Evolutionary conservation across 2,329 filamentous ascomycete species (phyloP), one percentile per base, ranked within the genome.

Genomic region (Pseudogymnoascus sp.): DNA sequence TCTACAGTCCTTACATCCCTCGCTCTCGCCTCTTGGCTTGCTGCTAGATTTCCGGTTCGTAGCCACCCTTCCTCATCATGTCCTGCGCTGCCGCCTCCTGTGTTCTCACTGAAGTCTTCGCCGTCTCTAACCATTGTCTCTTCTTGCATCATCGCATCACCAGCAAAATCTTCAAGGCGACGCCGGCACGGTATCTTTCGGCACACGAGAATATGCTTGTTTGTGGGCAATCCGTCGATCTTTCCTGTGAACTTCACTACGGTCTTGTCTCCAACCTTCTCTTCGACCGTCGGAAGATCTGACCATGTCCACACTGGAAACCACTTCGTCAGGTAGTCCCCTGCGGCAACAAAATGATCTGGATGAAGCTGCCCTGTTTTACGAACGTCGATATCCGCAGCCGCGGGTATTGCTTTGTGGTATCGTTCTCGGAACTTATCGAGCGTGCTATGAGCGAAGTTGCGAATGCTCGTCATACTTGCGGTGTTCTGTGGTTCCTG

Each of bases 251-350:
- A 36, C 14, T 36, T 36, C 35, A 18, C 18, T 18, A 18, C 2
- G 18, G 35, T 14, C 35, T 36, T 36, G 11, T 36, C 9, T 3
- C 5, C 14, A 4, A 12, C 11, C 35, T 36, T 36, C 35, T 36
- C 3, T 12, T 4, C 14, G 12, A 11, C 35, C 35, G 4, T 14
- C 14, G 12, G 35, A 11, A 12, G 35, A 36, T 4, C 35, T 5
- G 3, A 36, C 94, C 94, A 99, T 58, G 90, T 89, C 94, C 94
- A 99, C 62, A 93, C 96, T 7, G 93, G 94, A 77, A 99, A 99
- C 79, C 97, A 97, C 86, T 95, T 96, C 71, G 96, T 92, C 37
- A 99, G 86, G 74, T 97, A 99, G 78, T 99, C 94, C 69, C 94
- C 94, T 3, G 94, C 94, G 3, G 89, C 88, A 58, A 97, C 82